Conservation (phyloP, 208 protist genomes). For the Leishmania guyanensis region DNA sequence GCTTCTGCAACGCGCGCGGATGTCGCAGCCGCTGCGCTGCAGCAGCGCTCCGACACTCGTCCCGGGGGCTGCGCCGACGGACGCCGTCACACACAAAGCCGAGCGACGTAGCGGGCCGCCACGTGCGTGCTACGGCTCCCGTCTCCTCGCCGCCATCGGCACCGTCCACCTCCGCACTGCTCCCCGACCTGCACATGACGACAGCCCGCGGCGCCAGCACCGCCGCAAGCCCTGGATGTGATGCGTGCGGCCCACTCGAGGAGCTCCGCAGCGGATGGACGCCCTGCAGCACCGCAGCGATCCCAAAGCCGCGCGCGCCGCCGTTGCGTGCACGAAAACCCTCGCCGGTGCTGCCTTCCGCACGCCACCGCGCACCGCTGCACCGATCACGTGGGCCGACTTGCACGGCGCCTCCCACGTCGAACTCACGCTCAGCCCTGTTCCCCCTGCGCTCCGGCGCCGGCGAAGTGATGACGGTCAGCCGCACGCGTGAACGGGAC, state of each 20-base stretch:
- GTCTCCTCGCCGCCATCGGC: neutral
- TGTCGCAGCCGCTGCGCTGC: neutral
- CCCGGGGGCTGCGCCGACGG: neutral
- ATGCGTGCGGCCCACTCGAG: neutral
- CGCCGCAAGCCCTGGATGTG: neutral
- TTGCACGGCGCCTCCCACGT: neutral
- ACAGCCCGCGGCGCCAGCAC: neutral
- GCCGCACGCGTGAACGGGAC: slow-evolving; percentile 1
- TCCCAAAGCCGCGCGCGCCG: neutral
- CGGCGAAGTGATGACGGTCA: slow-evolving; percentile 20
- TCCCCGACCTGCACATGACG: neutral
- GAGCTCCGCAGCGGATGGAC: neutral
- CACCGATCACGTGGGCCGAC: neutral
- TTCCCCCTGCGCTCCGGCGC: neutral
- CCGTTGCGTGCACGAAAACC: neutral
- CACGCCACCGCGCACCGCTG: neutral
- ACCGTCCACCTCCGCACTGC: neutral
- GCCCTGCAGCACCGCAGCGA: neutral
- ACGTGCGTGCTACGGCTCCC: neutral
- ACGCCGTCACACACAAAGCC: neutral
- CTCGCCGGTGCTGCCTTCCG: neutral
- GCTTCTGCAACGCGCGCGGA: neutral
- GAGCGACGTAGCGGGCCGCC: neutral
- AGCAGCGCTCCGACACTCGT: neutral
- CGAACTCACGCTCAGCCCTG: neutral